These are phyloP conservation scores for Platanthera zijinensis DNA, from an alignment of 106 monocot species.

Conservation along the genomic window DNA sequence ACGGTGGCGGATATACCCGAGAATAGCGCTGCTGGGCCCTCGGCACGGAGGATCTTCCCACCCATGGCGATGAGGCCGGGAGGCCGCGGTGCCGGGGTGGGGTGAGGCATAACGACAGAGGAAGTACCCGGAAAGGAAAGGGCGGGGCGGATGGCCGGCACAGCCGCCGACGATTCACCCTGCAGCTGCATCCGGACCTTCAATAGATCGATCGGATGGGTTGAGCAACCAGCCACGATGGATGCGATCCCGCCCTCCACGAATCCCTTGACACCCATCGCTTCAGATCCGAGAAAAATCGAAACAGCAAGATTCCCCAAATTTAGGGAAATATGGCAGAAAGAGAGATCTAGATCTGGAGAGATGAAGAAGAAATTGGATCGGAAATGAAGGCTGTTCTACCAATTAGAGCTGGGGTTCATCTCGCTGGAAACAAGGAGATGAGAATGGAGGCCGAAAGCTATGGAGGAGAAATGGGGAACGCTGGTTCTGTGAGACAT, in stretches of 20 bases:
- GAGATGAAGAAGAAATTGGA: background rate
- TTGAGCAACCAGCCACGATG: conserved; percentile 70
- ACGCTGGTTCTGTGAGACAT: conserved; percentile 22
- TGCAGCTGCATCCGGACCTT: conserved; percentile 84
- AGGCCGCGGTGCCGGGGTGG: conserved; percentile 10
- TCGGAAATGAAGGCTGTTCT: background rate
- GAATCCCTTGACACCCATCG: conserved; percentile 67
- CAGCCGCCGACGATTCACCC: conserved; percentile 31
- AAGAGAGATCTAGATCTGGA: no score
- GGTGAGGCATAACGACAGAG: background rate
- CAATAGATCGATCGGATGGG: conserved; percentile 71
- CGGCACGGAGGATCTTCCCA: conserved; percentile 42
- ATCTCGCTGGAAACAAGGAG: conserved; percentile 26
- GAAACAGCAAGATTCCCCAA: background rate
- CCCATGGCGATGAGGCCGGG: conserved; percentile 43
- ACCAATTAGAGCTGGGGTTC: conserved; percentile 24
- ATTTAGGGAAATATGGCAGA: background rate
- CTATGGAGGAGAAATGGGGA: conserved; percentile 26
- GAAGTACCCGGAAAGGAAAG: background rate
- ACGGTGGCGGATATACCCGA: conserved; percentile 67
- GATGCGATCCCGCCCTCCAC: conserved; percentile 72
- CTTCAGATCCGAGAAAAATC: background rate
- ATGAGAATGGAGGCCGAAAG: conserved; percentile 27
- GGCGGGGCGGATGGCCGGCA: conserved; percentile 13
- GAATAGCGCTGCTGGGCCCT: conserved; percentile 48